Conservation (phyloP, 305 asterid genomes). For the Fraxinus greggii region DNA sequence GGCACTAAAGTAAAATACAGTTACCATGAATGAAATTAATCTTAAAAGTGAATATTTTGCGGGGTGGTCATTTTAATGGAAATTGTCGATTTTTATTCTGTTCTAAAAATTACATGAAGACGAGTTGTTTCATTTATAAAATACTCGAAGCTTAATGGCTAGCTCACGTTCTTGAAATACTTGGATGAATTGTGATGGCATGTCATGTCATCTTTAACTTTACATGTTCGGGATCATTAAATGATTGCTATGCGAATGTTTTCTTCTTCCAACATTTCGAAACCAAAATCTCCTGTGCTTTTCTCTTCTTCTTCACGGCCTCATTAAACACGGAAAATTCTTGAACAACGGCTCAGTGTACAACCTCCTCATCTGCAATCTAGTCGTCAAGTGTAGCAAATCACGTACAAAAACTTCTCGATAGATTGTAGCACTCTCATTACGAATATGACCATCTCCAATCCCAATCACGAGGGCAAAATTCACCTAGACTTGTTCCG, state of each 20-base stretch:
- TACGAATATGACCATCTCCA: not conserved
- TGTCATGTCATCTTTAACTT: not conserved
- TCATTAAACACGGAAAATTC: not conserved
- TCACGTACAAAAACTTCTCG: not conserved
- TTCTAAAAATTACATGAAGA: too few species aligned
- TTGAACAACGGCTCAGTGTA: not conserved
- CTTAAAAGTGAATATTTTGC: too few species aligned
- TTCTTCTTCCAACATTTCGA: not conserved
- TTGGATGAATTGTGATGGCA: not conserved
- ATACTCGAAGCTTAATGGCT: too few species aligned
- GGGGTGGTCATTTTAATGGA: too few species aligned
- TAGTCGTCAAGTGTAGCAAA: not conserved
- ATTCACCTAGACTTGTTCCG: not conserved
- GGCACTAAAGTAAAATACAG: too few species aligned
- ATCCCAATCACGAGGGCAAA: not conserved
- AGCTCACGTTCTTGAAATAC: too few species aligned
- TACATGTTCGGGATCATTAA: not conserved
- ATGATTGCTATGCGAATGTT: not conserved
- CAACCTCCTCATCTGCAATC: not conserved
- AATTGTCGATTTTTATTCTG: too few species aligned
- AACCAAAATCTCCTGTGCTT: too few species aligned
- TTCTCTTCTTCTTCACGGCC: not conserved
- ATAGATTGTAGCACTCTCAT: not conserved
- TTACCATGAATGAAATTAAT: too few species aligned
- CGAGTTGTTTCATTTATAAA: too few species aligned